These are phyloP conservation scores for Coccomyxa subellipsoidea DNA, from an alignment of 163 green algal species.

Conservation along the genomic window DNA sequence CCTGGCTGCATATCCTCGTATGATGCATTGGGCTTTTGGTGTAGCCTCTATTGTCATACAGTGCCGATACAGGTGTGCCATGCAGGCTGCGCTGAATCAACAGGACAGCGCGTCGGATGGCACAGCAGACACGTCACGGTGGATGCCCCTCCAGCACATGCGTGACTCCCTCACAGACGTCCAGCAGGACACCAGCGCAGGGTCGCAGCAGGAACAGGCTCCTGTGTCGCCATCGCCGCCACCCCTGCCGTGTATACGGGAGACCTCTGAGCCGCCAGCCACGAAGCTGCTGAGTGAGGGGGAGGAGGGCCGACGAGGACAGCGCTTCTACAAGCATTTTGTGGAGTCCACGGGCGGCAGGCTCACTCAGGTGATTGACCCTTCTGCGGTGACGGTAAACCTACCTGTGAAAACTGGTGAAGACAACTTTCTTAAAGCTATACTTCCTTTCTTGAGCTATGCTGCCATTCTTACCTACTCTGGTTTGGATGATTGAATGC, in stretches of 20 bases:
- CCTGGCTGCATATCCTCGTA: background rate
- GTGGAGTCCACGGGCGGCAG: slow-evolving; percentile 1
- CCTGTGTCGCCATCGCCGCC: background rate
- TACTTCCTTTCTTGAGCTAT: too few species aligned
- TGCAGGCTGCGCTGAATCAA: background rate
- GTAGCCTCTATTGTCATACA: too few species aligned
- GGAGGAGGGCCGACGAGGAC: slow-evolving; percentile 12
- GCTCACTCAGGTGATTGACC: background rate
- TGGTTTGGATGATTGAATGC: too few species aligned
- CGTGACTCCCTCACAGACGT: background rate
- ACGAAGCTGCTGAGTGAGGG: background rate
- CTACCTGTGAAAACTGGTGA: too few species aligned
- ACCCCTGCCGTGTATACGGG: background rate
- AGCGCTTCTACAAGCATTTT: slow-evolving; percentile 12
- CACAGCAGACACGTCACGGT: background rate
- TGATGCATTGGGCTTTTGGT: background rate
- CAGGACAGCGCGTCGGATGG: background rate
- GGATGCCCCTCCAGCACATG: background rate
- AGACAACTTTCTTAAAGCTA: too few species aligned
- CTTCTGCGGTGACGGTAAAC: too few species aligned
- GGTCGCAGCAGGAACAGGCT: background rate
- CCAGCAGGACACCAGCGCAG: background rate
- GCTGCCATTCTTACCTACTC: too few species aligned
- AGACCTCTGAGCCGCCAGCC: background rate
- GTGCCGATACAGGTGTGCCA: too few species aligned